Percentiles rank a stretch among this genome's conserved stretches.
Conservation (phyloP, 495 filamentous ascomycete species). For the Neurospora sp. region DNA sequence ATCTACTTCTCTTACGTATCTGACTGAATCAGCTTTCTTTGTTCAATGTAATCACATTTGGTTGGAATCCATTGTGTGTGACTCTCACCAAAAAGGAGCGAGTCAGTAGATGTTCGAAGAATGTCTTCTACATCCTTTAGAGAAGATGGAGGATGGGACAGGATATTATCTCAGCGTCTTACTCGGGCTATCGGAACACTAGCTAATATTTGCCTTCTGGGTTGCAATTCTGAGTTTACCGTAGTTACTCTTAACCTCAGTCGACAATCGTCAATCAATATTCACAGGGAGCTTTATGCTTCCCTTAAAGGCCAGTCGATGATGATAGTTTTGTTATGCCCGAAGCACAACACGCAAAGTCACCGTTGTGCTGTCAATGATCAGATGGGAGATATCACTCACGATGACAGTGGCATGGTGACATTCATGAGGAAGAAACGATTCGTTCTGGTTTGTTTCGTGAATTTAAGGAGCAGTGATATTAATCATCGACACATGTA, state of each 20-base stretch:
- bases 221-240: background rate
- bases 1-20: background rate
- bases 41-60: background rate
- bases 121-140: background rate
- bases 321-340: background rate
- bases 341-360: background rate
- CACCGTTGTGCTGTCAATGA: background rate
- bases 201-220: background rate
- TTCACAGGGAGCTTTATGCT: background rate
- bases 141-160: background rate
- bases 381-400: background rate
- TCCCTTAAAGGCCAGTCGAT: background rate
- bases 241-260: background rate
- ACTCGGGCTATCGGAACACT: background rate
- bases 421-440: background rate
- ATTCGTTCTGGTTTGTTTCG: background rate
- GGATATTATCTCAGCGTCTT: background rate
- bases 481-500: background rate
- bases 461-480: background rate
- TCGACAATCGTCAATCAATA: background rate
- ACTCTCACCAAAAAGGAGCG: background rate
- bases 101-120: background rate
- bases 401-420: background rate
- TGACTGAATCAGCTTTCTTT: background rate
- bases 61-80: background rate